Percentiles rank a stretch among this genome's conserved stretches.
These are phyloP conservation scores for Aurantiochytrium sp. DNA, from an alignment of 108 stramenopile genomes.

Conservation along the genomic window DNA sequence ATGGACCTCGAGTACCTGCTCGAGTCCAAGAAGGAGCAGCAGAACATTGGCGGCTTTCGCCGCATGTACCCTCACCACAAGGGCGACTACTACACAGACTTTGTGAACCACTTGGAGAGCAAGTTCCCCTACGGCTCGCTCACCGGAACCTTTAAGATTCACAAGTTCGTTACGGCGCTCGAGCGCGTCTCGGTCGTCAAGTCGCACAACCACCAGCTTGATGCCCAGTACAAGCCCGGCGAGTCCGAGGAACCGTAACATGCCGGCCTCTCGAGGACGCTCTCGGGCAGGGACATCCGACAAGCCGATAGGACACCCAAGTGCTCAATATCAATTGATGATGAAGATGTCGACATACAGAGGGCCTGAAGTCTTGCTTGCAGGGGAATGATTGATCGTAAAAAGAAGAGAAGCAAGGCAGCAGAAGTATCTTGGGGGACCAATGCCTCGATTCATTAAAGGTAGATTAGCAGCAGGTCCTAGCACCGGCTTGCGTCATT, in stretches of 20 bases:
- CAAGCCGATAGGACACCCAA: too few species aligned
- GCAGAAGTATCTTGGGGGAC: too few species aligned
- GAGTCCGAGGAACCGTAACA: not conserved
- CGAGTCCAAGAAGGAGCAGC: conserved; percentile 29
- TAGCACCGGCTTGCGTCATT: too few species aligned
- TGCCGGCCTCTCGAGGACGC: not conserved
- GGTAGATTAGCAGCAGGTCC: too few species aligned
- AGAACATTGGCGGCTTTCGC: conserved; percentile 28
- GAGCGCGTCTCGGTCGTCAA: not conserved
- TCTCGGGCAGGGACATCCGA: too few species aligned
- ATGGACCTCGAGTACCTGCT: conserved; percentile 15
- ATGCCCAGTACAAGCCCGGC: not conserved
- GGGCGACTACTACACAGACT: conserved; percentile 13
- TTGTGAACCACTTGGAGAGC: conserved; percentile 19
- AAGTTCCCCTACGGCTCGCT: conserved; percentile 7
- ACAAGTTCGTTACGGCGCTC: conserved; percentile 15
- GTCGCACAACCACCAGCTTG: conserved; percentile 18
- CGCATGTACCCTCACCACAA: conserved; percentile 23
- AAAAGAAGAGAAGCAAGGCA: too few species aligned
- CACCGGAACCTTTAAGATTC: conserved; percentile 23
- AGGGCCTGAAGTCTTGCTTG: too few species aligned
- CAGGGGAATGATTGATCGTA: too few species aligned
- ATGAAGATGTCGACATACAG: too few species aligned
- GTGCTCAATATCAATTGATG: too few species aligned
- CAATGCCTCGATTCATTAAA: too few species aligned